Evolutionary conservation across 306 rosid genomes (phyloP).

Genomic region (Ziziphus jujuba): DNA sequence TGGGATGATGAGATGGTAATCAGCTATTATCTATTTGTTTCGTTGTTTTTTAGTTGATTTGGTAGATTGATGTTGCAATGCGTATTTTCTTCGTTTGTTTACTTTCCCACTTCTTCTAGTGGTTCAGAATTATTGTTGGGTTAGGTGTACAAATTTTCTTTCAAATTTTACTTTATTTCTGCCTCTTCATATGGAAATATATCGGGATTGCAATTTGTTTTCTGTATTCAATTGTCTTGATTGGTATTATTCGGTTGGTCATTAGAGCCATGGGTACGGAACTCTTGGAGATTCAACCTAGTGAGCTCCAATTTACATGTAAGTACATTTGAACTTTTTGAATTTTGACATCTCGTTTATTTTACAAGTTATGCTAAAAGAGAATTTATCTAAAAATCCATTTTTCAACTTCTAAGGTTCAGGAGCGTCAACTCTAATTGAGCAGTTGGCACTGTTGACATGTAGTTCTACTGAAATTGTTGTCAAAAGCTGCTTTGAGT

Average conservation of each 20-base stretch:
- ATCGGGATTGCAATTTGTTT: neutral
- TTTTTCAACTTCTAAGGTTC: no score
- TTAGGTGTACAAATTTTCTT: neutral
- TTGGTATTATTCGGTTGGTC: conserved; percentile 15
- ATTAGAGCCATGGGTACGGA: conserved; percentile 55
- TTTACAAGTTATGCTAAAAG: no score
- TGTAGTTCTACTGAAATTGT: no score
- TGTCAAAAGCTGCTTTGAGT: no score
- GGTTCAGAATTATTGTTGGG: neutral
- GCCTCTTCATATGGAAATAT: neutral
- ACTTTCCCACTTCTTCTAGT: neutral
- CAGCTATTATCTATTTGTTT: no score
- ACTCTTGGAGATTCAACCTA: conserved; percentile 72
- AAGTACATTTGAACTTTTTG: conserved; percentile 23
- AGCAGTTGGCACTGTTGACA: no score
- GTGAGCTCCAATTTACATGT: conserved; percentile 77
- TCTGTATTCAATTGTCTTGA: neutral
- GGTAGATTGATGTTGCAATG: no score
- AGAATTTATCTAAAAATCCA: no score
- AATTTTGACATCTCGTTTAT: neutral
- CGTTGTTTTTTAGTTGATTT: no score
- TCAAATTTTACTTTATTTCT: neutral
- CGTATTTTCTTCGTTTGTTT: neutral
- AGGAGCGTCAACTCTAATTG: no score
- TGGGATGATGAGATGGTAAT: no score